Base-by-base conservation (phyloP, 1,284 basidiomycete genomes). In the Chondrostereum purpureum region DNA sequence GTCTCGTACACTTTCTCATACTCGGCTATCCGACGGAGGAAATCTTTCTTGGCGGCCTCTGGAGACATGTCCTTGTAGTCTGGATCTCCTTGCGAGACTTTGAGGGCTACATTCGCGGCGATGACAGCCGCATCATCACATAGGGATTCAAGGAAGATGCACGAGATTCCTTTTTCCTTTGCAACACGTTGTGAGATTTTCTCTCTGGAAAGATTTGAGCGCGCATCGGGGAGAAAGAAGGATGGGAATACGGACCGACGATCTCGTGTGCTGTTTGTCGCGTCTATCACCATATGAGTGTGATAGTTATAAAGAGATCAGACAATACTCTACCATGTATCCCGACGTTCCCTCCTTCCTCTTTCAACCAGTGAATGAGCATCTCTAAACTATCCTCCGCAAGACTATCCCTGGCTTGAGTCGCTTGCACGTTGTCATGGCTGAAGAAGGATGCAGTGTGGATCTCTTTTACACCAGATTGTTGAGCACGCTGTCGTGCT, bases 1-100 rank as follows among this genome's bases (percentile, higher is more conserved):
- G 94, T 88, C 66, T 99, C 88, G 62, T 99, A 99, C n/a, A 93
- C 87, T 46, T 83, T 77, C 64, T 99, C 94, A 62, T 99, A 99
- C 59, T 89, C 85, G 52, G 77, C 78, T 58, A 99, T 99, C 22
- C 96, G 85, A 48, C 83, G 82, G 52, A 91, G 65, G 64, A 99
- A 99, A 66, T 99, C 96, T 20, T 69, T 70, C 61, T 92, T 84
- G 27, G 96, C 96, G 45, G 83, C 75, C 58, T 93, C 90, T 17
- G 75, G 83, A 1, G 88, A 86, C 70, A 84, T 88, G 54, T 89
- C 84, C 55, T 88, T 87, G 69, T 99, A 99, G 65, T 99, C 96
- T 0, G 96, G 96, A 68, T 99, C 96, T 3, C 95, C 95, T 2
- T 90, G 93, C 48, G 79, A 81, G 24, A 97, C 94, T 69, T 99